Conservation (phyloP, 495 filamentous ascomycete genomes). For the Wilcoxina mikolae region DNA sequence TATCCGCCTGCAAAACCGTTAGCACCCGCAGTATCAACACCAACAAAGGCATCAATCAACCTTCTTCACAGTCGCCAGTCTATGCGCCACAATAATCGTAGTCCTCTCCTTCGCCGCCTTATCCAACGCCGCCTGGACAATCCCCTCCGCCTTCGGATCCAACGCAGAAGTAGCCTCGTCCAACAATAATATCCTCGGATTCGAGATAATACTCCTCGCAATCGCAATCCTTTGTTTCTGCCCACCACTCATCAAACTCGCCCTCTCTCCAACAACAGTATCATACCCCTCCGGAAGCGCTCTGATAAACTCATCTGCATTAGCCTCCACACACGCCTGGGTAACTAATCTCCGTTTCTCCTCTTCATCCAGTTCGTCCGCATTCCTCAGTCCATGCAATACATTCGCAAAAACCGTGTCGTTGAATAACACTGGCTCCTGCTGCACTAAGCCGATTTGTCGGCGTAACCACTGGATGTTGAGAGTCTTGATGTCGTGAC, state of each 20-base stretch:
- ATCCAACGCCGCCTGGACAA: slow-evolving; percentile 58
- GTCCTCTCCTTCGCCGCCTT: slow-evolving; percentile 56
- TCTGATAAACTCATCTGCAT: slow-evolving; percentile 47
- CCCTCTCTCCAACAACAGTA: slow-evolving; percentile 41
- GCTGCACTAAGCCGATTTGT: slow-evolving; percentile 50
- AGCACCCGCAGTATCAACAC: no score
- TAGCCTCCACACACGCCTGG: slow-evolving; percentile 46
- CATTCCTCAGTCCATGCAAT: slow-evolving; percentile 45
- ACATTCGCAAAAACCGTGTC: slow-evolving; percentile 53
- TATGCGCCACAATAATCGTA: slow-evolving; percentile 70
- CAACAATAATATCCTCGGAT: slow-evolving; percentile 66
- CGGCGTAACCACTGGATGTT: slow-evolving; percentile 47
- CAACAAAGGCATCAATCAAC: slow-evolving; percentile 62
- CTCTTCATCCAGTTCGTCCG: slow-evolving; percentile 37
- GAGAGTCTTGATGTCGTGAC: slow-evolving; percentile 25
- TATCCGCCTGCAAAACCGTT: slow-evolving; percentile 45
- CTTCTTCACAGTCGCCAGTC: slow-evolving; percentile 57
- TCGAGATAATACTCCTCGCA: slow-evolving; percentile 60
- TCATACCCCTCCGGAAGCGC: slow-evolving; percentile 47
- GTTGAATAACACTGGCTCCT: slow-evolving; percentile 60
- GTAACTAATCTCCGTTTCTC: slow-evolving; percentile 42
- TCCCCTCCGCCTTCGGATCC: slow-evolving; percentile 54
- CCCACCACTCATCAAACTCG: slow-evolving; percentile 38
- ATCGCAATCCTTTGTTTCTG: slow-evolving; percentile 60
- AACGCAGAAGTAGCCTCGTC: slow-evolving; percentile 77